Conservation (phyloP, 1,284 basidiomycete species). For the Cryptococcus jaspeensis region DNA sequence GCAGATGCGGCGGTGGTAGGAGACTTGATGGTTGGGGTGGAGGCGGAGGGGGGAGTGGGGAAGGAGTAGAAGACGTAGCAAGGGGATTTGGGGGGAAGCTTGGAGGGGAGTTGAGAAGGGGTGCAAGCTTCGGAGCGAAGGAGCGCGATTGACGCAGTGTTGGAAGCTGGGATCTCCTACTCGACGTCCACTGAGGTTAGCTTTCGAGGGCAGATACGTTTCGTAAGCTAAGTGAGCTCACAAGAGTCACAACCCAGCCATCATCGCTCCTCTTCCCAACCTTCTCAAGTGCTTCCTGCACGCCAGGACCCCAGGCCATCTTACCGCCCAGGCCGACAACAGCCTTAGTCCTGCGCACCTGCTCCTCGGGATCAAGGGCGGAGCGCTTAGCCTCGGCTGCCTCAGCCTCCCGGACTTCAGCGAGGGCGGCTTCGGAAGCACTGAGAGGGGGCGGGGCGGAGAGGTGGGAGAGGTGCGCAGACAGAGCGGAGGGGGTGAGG, state of each 20-base stretch:
- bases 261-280: slow-evolving; percentile 57
- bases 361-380: slow-evolving; percentile 39
- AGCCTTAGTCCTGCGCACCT: slow-evolving; percentile 36
- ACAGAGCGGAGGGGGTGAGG: slow-evolving; percentile 59
- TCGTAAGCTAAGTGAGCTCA: slow-evolving; percentile 48
- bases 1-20: slow-evolving; percentile 11
- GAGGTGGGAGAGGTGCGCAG: slow-evolving; percentile 68
- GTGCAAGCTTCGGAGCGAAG: slow-evolving; percentile 40
- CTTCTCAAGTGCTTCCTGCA: slow-evolving; percentile 62
- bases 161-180: slow-evolving; percentile 37
- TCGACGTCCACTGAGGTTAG: neutral
- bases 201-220: slow-evolving; percentile 11
- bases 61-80: slow-evolving; percentile 72
- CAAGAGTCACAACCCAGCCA: slow-evolving; percentile 63
- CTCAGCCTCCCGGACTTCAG: slow-evolving; percentile 71
- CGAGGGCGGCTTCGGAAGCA: slow-evolving; percentile 74
- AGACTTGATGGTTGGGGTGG: slow-evolving; percentile 8
- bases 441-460: slow-evolving; percentile 76
- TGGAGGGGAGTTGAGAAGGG: slow-evolving; percentile 52
- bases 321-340: slow-evolving; percentile 45
- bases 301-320: slow-evolving; percentile 64
- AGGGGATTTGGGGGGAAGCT: slow-evolving; percentile 46
- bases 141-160: slow-evolving; percentile 33
- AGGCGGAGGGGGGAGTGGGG: slow-evolving; percentile 51
- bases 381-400: slow-evolving; percentile 46